Evolutionary conservation across 179 eudicot genomes (phyloP).

Genomic region (Gypsophila paniculata): DNA sequence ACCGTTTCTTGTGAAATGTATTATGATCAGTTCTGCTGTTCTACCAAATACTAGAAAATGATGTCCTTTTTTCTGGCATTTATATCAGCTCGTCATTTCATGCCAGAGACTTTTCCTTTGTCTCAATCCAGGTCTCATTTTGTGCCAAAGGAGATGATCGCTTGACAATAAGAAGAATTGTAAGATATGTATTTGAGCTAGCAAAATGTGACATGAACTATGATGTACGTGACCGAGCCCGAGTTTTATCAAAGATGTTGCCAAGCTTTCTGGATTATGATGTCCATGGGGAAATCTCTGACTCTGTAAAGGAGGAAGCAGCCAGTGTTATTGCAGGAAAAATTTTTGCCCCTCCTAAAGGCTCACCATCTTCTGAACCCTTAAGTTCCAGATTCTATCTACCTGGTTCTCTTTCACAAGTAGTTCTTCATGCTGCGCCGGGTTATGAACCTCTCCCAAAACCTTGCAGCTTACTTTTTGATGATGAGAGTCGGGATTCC

Average conservation of each 20-base stretch:
- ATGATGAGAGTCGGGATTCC: constrained; percentile 30
- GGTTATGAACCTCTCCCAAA: constrained; percentile 95
- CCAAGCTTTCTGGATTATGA: constrained; percentile 33
- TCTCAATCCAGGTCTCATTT: constrained; percentile 51
- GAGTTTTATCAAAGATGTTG: constrained; percentile 53
- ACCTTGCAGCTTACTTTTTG: constrained; percentile 60
- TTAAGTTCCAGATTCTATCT: constrained; percentile 66
- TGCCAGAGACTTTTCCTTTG: constrained; percentile 6
- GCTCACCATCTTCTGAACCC: constrained; percentile 39
- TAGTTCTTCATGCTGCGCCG: constrained; percentile 97
- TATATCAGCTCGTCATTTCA: constrained; percentile 1
- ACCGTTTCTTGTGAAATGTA: neutral
- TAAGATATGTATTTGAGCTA: constrained; percentile 64
- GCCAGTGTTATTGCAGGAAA: constrained; percentile 39
- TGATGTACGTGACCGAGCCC: constrained; percentile 93
- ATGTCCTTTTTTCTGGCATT: constrained; percentile 12
- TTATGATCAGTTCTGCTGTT: constrained; percentile 9
- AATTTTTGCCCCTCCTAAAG: constrained; percentile 42
- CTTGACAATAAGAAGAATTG: constrained; percentile 32
- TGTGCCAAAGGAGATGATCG: constrained; percentile 51
- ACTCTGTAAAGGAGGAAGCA: constrained; percentile 33
- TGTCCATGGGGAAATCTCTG: constrained; percentile 33
- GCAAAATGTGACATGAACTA: constrained; percentile 79
- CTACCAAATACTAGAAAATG: neutral
- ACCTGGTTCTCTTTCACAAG: constrained; percentile 96